phyloP scores from a whole-genome alignment of 768 basidiomycete genomes.

The Chlorophyllum brunneum region DNA sequence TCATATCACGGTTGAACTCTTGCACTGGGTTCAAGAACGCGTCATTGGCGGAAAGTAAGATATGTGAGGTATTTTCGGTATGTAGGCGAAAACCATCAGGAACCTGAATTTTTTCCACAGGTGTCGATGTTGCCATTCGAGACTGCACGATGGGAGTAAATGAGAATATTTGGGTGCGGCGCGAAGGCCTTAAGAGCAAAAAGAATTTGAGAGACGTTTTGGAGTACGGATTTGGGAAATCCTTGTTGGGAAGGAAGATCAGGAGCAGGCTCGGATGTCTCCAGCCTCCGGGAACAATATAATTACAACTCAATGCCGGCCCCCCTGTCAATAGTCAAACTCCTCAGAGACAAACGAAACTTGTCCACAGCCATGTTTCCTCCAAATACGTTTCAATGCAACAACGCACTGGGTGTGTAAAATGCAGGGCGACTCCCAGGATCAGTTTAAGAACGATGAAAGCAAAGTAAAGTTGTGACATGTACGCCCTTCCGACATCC shows the following conservation, averaged over 20 bases:
- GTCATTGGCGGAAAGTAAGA: constrained; percentile 76
- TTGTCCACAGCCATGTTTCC: constrained; percentile 45
- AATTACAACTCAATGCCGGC: too few species aligned
- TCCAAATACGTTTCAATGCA: constrained; percentile 52
- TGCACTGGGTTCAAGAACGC: constrained; percentile 97
- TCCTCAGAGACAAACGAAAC: constrained; percentile 66
- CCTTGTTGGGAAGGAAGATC: neutral
- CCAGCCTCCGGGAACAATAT: too few species aligned
- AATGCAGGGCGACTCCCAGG: constrained; percentile 39
- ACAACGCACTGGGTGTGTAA: constrained; percentile 67
- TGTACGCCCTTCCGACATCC: too few species aligned
- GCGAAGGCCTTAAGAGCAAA: constrained; percentile 21
- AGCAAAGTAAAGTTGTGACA: too few species aligned
- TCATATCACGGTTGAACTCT: constrained; percentile 95
- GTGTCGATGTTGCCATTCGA: constrained; percentile 22
- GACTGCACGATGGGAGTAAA: neutral
- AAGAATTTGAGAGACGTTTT: constrained; percentile 18
- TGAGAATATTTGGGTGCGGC: constrained; percentile 15
- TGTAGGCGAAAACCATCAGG: constrained; percentile 78
- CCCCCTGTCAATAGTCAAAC: constrained; percentile 47
- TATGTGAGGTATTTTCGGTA: constrained; percentile 76
- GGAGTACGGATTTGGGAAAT: constrained; percentile 2
- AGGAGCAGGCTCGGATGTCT: too few species aligned
- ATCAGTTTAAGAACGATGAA: too few species aligned
- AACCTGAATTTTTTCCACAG: constrained; percentile 28